A percentile compares a stretch with the other conserved stretches of the same genome.
Evolutionary conservation across 75 land plant genomes (phyloP).

Genomic region (Pinus albicaulis): DNA sequence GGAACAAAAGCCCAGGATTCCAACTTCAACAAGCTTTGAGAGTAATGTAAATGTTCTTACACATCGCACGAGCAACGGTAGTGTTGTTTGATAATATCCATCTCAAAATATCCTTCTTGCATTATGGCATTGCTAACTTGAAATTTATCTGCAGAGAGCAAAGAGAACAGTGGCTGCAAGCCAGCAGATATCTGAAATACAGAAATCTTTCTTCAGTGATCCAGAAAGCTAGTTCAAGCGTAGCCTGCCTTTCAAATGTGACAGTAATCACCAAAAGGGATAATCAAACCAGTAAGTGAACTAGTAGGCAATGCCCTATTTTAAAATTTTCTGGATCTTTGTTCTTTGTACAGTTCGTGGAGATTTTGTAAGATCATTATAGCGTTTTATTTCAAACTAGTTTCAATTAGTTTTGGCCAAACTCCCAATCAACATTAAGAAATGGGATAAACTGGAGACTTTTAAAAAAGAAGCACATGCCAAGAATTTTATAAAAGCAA

Average conservation of each 20-base stretch:
- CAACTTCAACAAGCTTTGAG: not conserved
- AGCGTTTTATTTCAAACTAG: not conserved
- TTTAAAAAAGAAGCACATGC: too few species aligned
- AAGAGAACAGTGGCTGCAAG: conserved; percentile 81
- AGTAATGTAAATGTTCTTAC: not conserved
- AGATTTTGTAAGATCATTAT: not conserved
- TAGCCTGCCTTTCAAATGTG: conserved; percentile 86
- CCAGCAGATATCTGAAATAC: conserved; percentile 57
- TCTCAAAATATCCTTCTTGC: not conserved
- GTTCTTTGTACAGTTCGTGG: conserved; percentile 6
- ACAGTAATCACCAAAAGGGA: not conserved
- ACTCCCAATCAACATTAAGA: too few species aligned
- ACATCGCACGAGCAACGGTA: conserved; percentile 11
- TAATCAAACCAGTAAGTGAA: not conserved
- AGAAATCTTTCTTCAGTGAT: conserved; percentile 68
- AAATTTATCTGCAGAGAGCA: conserved; percentile 56
- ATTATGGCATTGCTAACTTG: not conserved
- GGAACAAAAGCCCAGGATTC: not conserved
- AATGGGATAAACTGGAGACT: too few species aligned
- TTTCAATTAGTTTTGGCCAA: too few species aligned
- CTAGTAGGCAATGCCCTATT: not conserved
- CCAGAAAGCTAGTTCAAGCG: conserved; percentile 79
- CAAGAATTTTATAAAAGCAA: too few species aligned
- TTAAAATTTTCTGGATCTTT: too few species aligned
- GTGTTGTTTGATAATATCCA: conserved; percentile 14